Conservation (phyloP, 1,284 basidiomycete species). For the Apiotrichum laibachii region DNA sequence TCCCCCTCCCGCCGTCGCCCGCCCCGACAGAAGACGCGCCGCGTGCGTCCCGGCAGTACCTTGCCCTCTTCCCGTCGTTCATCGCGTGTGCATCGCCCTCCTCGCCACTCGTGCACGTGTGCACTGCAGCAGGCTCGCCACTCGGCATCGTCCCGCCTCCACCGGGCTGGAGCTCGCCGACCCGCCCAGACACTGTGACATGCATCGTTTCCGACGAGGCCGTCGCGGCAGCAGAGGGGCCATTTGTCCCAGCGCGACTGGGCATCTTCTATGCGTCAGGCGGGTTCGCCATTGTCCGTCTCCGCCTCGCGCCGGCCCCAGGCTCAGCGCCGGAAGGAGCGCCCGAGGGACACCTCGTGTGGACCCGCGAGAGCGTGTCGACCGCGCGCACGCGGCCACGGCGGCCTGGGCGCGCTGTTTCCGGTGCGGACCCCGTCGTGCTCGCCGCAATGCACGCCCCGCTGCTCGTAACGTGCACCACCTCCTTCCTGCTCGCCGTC, state of each 20-base stretch:
- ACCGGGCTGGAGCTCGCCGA: slow-evolving; percentile 48
- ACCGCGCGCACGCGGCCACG: slow-evolving; percentile 2
- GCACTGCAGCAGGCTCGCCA: slow-evolving; percentile 20
- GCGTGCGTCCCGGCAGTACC: slow-evolving; percentile 26
- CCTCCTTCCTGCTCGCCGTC: slow-evolving; percentile 40
- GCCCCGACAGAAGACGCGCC: not conserved
- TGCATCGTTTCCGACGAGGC: slow-evolving; percentile 45
- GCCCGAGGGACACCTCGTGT: slow-evolving; percentile 1
- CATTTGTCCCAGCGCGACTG: slow-evolving; percentile 34
- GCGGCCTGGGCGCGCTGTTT: not conserved
- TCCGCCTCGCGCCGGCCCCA: slow-evolving; percentile 15
- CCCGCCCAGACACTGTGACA: slow-evolving; percentile 45
- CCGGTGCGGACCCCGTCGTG: slow-evolving; percentile 39
- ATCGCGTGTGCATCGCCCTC: slow-evolving; percentile 44
- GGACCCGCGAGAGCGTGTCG: slow-evolving; percentile 37
- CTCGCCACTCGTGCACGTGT: slow-evolving; percentile 47
- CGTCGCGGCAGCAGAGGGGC: slow-evolving; percentile 12
- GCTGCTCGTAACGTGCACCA: slow-evolving; percentile 41
- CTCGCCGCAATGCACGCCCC: slow-evolving; percentile 39
- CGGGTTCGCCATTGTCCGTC: slow-evolving; percentile 42
- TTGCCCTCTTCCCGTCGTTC: slow-evolving; percentile 48
- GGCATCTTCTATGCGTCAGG: slow-evolving; percentile 49
- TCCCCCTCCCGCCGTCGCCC: slow-evolving; percentile 41
- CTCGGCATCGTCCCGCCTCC: slow-evolving; percentile 50
- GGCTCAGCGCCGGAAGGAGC: too few species aligned